A percentile compares a stretch with the other conserved stretches of the same genome.
Evolutionary conservation across 164 flowering plant genomes (phyloP).

Genomic region (Stephania japonica): DNA sequence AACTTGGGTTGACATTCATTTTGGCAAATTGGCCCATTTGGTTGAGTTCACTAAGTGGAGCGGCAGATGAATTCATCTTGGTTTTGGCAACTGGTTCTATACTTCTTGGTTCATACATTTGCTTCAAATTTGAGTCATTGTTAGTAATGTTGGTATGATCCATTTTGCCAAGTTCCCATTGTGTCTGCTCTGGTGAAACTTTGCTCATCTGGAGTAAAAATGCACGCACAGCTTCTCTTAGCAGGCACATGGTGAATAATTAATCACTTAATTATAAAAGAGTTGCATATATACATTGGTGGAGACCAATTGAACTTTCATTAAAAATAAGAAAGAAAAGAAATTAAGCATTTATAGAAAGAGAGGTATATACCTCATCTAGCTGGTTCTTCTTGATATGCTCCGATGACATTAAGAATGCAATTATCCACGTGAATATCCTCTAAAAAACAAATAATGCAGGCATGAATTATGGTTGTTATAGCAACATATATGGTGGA

Average conservation of each 20-base stretch:
- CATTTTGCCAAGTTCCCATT: slow-evolving; percentile 15
- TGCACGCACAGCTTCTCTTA: neutral
- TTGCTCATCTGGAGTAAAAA: slow-evolving; percentile 24
- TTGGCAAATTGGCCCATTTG: slow-evolving; percentile 17
- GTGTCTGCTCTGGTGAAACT: slow-evolving; percentile 18
- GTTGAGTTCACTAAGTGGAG: slow-evolving; percentile 12
- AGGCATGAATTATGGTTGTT: too few relatives aligned
- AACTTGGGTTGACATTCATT: slow-evolving; percentile 2
- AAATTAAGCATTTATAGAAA: neutral
- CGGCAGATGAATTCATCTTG: neutral
- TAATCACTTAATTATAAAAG: neutral
- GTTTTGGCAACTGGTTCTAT: slow-evolving; percentile 13
- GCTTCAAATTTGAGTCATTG: neutral
- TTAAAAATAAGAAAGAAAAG: neutral
- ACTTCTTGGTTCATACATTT: neutral
- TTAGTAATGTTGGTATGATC: slow-evolving; percentile 10
- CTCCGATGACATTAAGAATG: slow-evolving; percentile 4
- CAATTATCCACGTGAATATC: too few relatives aligned
- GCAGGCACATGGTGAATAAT: neutral
- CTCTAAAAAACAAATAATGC: too few relatives aligned
- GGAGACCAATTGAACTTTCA: neutral
- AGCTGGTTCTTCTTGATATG: slow-evolving; percentile 8
- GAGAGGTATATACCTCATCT: slow-evolving; percentile 7
- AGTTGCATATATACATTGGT: neutral
- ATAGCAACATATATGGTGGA: too few relatives aligned